Base-by-base conservation (phyloP, 1,139 yeast genomes). In the Geotrichum carabidarum region DNA sequence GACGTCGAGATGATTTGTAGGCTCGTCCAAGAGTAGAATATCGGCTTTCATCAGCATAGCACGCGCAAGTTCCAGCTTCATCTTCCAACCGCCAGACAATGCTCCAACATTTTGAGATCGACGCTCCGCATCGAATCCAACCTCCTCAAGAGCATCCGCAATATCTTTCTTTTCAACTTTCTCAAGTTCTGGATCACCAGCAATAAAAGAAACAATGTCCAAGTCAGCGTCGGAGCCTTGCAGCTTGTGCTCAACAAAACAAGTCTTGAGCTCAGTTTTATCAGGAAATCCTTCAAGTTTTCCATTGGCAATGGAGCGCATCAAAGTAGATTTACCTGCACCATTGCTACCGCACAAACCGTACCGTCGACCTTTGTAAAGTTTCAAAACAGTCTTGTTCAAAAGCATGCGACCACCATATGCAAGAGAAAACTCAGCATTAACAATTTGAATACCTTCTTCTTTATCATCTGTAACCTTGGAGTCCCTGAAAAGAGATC, bases 341-440 rank as follows among this genome's bases (percentile, higher is more conserved):
- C 99, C 99, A 71, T 93, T 93, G 74, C 98, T 82, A 67, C 99
- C 99, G 78, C 97, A 90, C 60, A 93, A 80, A 76, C 99, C 99
- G 68, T 93, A 93, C 71, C 99, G 82, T 73, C 88, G 97, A 64
- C 99, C 99, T 75, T 91, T 90, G 66, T 87, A 77, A 58, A 93
- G 79, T 67, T 96, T 81, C 68, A 93, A 76, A 60, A 79, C 85
- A 54, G 99, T 91, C 74, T 93, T 91, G 79, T 91, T 93, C 65
- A 93, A 77, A 65, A 93, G 80, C 97, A 93, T 93, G 74, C 98
- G 84, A 43, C 96, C 87, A 73, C 99, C 99, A 69, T 93, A 93
- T 40, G 99, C 99, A 62, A 93, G 78, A 0, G 98, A 93, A 71
- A 93, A 93, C 68, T 88, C 94, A 38, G 98, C 85, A 71, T 93